Base-by-base conservation (phyloP, 441 rosid species). In the Populus hybrid region DNA sequence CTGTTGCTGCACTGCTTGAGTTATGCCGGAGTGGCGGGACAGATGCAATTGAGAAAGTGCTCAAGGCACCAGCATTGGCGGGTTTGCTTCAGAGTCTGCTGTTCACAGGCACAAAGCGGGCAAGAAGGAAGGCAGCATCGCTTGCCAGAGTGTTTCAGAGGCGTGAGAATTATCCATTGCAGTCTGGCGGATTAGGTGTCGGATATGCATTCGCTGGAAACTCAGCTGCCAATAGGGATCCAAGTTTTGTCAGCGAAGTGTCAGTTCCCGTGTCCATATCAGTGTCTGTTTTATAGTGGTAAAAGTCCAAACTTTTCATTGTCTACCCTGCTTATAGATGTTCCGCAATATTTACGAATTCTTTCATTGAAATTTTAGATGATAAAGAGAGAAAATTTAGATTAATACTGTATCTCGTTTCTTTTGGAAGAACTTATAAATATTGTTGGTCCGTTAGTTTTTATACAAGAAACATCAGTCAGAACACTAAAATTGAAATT, bases 1-100 rank as follows among this genome's bases (percentile, higher is more conserved):
- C 97, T 0, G 97, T 96, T 0, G 95, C 98, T n/a, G 97, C 99
- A 4, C 83, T 96, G 89, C 94, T 96, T 1, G 99, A 94, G 83
- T 79, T 96, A 10, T 96, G 98, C 88, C 81, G 88, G 74, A 84
- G 90, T 23, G 97, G 98, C 40, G 98, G 98, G 26, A 78, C 92
- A 0, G 88, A 87, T 0, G 89, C 90, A 2, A 86, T 92, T 0
- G 95, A 91, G 82, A 92, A 85, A 80, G 94, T 92, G 71, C 80
- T 94, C 23, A 86, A 87, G 79, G 92, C 94, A 12, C 98, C 98
- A 0, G 89, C 99, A n/a, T 85, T 95, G 82, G 93, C 84, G 0
- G 89, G 97, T 53, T 82, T 95, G 86, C 90, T 95, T 12, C 97
- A 90, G 70, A 80, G 88, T 12, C 87, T 95, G 28, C 82, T 95